Evolutionary conservation across 2,329 filamentous ascomycete species (phyloP), one percentile per base, ranked within the genome.

Genomic region (Hawksworthiomyces lignivorus): DNA sequence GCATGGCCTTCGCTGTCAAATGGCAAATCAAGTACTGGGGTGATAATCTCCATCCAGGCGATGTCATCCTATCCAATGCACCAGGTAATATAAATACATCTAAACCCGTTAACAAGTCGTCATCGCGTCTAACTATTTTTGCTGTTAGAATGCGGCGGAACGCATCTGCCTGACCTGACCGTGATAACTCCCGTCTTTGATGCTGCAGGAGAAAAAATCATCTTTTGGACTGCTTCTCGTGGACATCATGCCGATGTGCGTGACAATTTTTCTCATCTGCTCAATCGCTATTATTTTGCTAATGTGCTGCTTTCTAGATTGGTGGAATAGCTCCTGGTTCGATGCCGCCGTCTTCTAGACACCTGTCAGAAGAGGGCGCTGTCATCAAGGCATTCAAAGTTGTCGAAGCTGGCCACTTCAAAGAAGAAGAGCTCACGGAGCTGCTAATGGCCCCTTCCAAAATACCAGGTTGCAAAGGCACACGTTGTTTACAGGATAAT

Each of bases 161-260:
- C 82, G 0, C 82, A 86, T 64, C 62, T 86, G 27, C 81, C 81
- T 5, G 81, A 86, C 55, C 82, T 86, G 47, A 86, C 82, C 0
- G 79, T 84, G 38, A 75, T 84, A 43, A 84, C 80, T 0, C 81
- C 81, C 0, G 79, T 80, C 1, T 85, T 84, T 60, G 71, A 76
- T 36, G 70, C 80, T 3, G 29, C 21, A 7, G 36, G 24, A 7
- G 12, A 7, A 7, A 12, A 39, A 15, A 84, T 85, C 42, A 71
- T 84, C 45, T 85, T 85, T 60, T 85, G 84, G 46, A 80, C 83
- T 7, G 81, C 81, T 0, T 82, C 77, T 8, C 71, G 80, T 37
- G 81, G 80, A 1, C 81, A 85, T 54, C 81, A 85, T 51, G 81
- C 82, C 15, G 81, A 85, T 53, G 85, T 85, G n/a, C n/a, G n/a